Percentiles rank a stretch among this genome's conserved stretches.
phyloP scores from a whole-genome alignment of 257 asterid genomes.

The Solanum lignicaule region DNA sequence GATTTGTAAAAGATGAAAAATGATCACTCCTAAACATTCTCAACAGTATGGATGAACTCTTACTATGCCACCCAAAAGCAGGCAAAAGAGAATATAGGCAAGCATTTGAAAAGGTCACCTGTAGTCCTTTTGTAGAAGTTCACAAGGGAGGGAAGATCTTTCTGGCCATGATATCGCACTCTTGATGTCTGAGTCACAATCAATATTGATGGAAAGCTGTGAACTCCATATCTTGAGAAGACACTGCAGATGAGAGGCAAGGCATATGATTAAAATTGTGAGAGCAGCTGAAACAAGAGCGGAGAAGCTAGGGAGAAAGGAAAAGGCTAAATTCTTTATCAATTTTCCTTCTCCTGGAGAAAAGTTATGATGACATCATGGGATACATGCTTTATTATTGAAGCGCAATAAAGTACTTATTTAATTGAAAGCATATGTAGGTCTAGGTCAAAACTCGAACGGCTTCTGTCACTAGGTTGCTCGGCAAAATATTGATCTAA shows the following conservation, averaged over 20 bases:
- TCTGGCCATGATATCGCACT: conserved; percentile 33
- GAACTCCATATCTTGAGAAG: conserved; percentile 49
- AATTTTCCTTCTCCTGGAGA: background rate
- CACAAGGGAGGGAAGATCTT: conserved; percentile 35
- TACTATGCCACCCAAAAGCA: background rate
- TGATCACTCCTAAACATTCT: background rate
- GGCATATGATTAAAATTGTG: background rate
- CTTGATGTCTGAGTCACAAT: conserved; percentile 24
- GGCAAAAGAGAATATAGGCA: background rate
- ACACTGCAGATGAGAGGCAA: conserved; percentile 28
- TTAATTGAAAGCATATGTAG: background rate
- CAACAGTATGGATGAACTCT: background rate
- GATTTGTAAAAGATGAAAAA: background rate
- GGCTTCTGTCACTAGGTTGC: background rate
- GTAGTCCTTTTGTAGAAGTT: conserved; percentile 36
- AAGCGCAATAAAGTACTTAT: background rate
- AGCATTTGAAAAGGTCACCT: conserved; percentile 20
- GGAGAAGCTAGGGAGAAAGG: background rate
- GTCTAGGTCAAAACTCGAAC: background rate
- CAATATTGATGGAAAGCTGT: conserved; percentile 42
- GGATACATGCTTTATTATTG: background rate
- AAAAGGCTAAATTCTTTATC: background rate
- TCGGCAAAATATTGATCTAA: background rate
- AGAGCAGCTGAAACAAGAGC: background rate
- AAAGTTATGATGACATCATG: background rate